A percentile compares a stretch with the other conserved stretches of the same genome.
phyloP scores from a whole-genome alignment of 139 green algal species.

The Chlorella sorokiniana region DNA sequence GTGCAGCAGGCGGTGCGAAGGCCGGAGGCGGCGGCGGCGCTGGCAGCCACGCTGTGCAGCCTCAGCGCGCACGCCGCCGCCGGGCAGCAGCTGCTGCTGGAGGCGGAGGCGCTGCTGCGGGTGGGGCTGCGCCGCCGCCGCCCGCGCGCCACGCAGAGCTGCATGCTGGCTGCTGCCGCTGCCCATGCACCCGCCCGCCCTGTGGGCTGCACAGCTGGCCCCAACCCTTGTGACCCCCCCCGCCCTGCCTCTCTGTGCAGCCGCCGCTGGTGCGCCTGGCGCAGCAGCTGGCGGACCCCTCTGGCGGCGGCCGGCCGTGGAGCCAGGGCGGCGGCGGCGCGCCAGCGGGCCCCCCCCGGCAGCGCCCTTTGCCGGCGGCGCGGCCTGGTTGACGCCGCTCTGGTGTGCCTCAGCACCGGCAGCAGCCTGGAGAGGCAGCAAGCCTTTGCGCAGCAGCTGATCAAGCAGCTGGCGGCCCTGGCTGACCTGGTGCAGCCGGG shows the following conservation, averaged over 20 bases:
- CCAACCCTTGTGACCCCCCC: neutral
- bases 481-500: constrained; percentile 9
- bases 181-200: neutral
- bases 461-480: constrained; percentile 40
- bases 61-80: constrained; percentile 16
- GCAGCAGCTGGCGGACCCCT: neutral
- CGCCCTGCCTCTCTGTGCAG: neutral
- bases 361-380: constrained; percentile 34
- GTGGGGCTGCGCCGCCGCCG: neutral
- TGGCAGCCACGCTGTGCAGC: constrained; percentile 24
- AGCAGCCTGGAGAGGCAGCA: constrained; percentile 39
- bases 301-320: too few relatives aligned
- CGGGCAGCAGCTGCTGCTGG: constrained; percentile 26
- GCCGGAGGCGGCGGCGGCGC: neutral
- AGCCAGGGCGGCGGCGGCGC: too few relatives aligned
- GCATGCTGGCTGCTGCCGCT: neutral
- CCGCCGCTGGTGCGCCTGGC: neutral
- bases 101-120: constrained; percentile 23
- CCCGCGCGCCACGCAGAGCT: too few relatives aligned
- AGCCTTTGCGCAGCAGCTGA: constrained; percentile 49
- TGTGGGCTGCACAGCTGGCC: too few relatives aligned
- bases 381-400: constrained; percentile 33
- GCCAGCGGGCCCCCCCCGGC: neutral
- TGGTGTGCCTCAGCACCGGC: constrained; percentile 47
- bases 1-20: neutral